phyloP scores from a whole-genome alignment of 352 stramenopile species.

The Nothophytophthora sp. region DNA sequence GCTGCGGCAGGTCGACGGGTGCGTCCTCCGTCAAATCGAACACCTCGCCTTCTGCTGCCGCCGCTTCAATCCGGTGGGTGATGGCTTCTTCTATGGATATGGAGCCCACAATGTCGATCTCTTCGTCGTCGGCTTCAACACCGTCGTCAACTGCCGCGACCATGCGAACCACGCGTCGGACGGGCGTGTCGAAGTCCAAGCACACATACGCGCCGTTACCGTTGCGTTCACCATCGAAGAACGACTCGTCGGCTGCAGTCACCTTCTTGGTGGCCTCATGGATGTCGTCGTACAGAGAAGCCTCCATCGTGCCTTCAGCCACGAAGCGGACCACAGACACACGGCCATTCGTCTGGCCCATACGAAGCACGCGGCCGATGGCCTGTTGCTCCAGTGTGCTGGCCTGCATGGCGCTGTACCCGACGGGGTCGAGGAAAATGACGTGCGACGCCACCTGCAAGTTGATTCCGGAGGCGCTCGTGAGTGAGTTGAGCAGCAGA shows the following conservation, averaged over 20 bases:
- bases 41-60: slow-evolving; percentile 51
- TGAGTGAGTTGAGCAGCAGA: slow-evolving; percentile 79
- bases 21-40: slow-evolving; percentile 74
- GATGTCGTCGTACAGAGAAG: slow-evolving; percentile 74
- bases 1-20: slow-evolving; percentile 32
- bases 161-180: slow-evolving; percentile 65
- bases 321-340: slow-evolving; percentile 79
- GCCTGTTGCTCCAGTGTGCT: slow-evolving; percentile 81
- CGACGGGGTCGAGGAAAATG: slow-evolving; percentile 80
- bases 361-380: slow-evolving; percentile 82
- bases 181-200: slow-evolving; percentile 50
- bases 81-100: slow-evolving; percentile 81
- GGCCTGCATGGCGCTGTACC: slow-evolving; percentile 67
- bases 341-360: slow-evolving; percentile 75
- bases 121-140: slow-evolving; percentile 36
- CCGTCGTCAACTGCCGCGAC: slow-evolving; percentile 23
- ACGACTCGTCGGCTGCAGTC: slow-evolving; percentile 51
- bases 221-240: slow-evolving; percentile 64
- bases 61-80: slow-evolving; percentile 53
- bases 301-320: slow-evolving; percentile 75
- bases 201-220: slow-evolving; percentile 57
- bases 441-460: slow-evolving; percentile 83
- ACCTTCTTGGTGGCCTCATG: slow-evolving; percentile 49
- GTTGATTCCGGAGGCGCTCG: slow-evolving; percentile 85
- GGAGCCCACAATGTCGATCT: slow-evolving; percentile 68